A percentile compares a stretch with the other conserved stretches of the same genome.
phyloP scores from a whole-genome alignment of 2,329 filamentous ascomycete species.

The Aureobasidium mangrovei region DNA sequence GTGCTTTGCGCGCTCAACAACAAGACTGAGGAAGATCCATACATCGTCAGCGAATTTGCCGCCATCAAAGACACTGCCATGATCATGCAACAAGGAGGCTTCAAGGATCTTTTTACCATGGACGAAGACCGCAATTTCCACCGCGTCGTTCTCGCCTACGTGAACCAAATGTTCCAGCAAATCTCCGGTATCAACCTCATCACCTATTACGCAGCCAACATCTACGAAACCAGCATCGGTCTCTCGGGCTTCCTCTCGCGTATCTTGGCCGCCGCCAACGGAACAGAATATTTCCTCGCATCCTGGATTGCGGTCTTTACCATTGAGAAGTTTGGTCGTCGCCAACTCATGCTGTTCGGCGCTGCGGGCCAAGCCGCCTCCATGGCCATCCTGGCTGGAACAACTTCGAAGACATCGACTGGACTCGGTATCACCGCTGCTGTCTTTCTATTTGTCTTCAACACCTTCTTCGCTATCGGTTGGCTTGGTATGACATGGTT shows the following conservation, averaged over 20 bases:
- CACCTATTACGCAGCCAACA: conserved; percentile 37
- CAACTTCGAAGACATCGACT: conserved; percentile 16
- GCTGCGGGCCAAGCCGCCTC: conserved; percentile 39
- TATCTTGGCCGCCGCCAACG: conserved; percentile 45
- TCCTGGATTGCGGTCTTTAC: conserved; percentile 43
- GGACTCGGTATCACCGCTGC: conserved; percentile 17
- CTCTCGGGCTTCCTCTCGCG: conserved; percentile 40
- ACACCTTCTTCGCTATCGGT: conserved; percentile 45
- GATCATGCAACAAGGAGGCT: conserved; percentile 31
- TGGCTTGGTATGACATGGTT: conserved; percentile 43
- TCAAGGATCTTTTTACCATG: conserved; percentile 24
- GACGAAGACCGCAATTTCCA: conserved; percentile 28
- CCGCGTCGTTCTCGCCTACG: conserved; percentile 26
- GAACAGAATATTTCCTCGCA: conserved; percentile 45
- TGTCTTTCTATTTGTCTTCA: conserved; percentile 41
- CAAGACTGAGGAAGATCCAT: conserved; percentile 36
- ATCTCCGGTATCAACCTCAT: conserved; percentile 22
- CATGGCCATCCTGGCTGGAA: conserved; percentile 25
- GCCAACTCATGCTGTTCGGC: conserved; percentile 64
- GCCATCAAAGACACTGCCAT: conserved; percentile 47
- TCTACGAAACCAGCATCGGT: conserved; percentile 45
- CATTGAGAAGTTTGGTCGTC: conserved; percentile 45
- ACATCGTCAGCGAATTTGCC: conserved; percentile 39
- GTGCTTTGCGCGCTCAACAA: conserved; percentile 42
- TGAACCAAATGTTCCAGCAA: conserved; percentile 30